phyloP scores from a whole-genome alignment of 805 yeast genomes.

The Helenozyma rhizophorensis region DNA sequence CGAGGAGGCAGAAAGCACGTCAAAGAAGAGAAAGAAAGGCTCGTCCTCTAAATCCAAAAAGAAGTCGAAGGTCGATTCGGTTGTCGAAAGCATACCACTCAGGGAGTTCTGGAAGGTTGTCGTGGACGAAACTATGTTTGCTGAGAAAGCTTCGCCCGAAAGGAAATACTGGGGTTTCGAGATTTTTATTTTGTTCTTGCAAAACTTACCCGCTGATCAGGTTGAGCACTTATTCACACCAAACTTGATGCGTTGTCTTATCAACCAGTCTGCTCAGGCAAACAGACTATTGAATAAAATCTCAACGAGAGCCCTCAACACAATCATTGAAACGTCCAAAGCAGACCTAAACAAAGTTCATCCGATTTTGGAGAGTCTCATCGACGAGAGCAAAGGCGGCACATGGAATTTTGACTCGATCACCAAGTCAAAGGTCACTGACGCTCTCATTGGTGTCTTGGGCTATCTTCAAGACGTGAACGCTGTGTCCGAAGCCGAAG shows the following conservation, averaged over 20 bases:
- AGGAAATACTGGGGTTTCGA: slow-evolving; percentile 85
- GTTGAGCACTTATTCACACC: slow-evolving; percentile 45
- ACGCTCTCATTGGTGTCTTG: slow-evolving; percentile 27
- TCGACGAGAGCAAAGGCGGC: slow-evolving; percentile 39
- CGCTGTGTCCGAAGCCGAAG: slow-evolving; percentile 7
- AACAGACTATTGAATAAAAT: slow-evolving; percentile 65
- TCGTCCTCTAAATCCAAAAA: slow-evolving; percentile 20
- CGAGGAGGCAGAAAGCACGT: slow-evolving; percentile 12
- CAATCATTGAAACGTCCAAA: slow-evolving; percentile 37
- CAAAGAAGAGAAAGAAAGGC: slow-evolving; percentile 25
- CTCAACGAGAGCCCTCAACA: slow-evolving; percentile 48
- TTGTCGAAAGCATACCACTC: slow-evolving; percentile 29
- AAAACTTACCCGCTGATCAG: slow-evolving; percentile 13
- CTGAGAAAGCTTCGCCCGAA: slow-evolving; percentile 75
- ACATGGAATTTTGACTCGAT: slow-evolving; percentile 69
- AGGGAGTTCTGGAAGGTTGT: slow-evolving; percentile 74
- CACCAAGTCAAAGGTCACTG: slow-evolving; percentile 68
- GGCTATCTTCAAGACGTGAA: slow-evolving; percentile 14
- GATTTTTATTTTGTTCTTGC: slow-evolving; percentile 51
- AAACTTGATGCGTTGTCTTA: slow-evolving; percentile 66
- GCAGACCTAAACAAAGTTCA: slow-evolving; percentile 38
- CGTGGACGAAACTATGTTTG: slow-evolving; percentile 77
- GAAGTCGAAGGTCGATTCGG: slow-evolving; percentile 12
- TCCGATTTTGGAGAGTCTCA: slow-evolving; percentile 21
- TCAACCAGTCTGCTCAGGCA: slow-evolving; percentile 68